Conservation (phyloP, 768 basidiomycete genomes). For the Suillus cothurnatus region DNA sequence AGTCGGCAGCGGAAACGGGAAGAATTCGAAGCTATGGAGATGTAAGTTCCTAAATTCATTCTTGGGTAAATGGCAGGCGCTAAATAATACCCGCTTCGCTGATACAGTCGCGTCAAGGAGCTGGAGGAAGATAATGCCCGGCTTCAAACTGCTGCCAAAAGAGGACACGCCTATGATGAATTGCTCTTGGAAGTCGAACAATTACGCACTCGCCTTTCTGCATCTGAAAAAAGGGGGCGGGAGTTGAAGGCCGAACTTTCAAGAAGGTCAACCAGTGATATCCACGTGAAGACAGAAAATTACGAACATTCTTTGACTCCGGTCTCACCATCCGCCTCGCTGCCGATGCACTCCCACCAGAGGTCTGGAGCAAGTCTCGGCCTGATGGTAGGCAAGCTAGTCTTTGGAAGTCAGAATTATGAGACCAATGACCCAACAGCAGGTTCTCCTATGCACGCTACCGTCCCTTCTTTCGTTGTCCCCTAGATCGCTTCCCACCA, state of each 20-base stretch:
- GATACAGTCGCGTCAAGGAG: slow-evolving; percentile 73
- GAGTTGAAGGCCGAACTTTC: slow-evolving; percentile 66
- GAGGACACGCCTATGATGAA: slow-evolving; percentile 38
- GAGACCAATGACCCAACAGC: slow-evolving; percentile 29
- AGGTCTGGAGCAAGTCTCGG: slow-evolving; percentile 68
- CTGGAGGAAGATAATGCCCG: slow-evolving; percentile 84
- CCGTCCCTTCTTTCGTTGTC: slow-evolving; percentile 74
- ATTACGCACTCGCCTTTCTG: slow-evolving; percentile 64
- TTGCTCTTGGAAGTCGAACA: slow-evolving; percentile 64
- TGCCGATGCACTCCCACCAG: slow-evolving; percentile 43
- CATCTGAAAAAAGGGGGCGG: slow-evolving; percentile 66
- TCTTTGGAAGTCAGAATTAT: slow-evolving; percentile 12
- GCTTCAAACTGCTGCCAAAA: slow-evolving; percentile 61
- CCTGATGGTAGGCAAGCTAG: slow-evolving; percentile 59
- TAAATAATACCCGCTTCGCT: slow-evolving; percentile 19
- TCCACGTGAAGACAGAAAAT: slow-evolving; percentile 59
- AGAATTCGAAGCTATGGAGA: slow-evolving; percentile 90
- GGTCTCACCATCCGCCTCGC: slow-evolving; percentile 41
- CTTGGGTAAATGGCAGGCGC: background rate
- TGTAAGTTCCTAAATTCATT: slow-evolving; percentile 55
- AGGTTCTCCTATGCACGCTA: slow-evolving; percentile 79
- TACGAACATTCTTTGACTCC: slow-evolving; percentile 53
- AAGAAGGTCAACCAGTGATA: slow-evolving; percentile 35
- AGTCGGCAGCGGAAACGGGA: slow-evolving; percentile 89
- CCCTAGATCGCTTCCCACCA: slow-evolving; percentile 56